These are phyloP conservation scores for Auriscalpium microsporum DNA, from an alignment of 768 basidiomycete genomes.

Conservation along the genomic window DNA sequence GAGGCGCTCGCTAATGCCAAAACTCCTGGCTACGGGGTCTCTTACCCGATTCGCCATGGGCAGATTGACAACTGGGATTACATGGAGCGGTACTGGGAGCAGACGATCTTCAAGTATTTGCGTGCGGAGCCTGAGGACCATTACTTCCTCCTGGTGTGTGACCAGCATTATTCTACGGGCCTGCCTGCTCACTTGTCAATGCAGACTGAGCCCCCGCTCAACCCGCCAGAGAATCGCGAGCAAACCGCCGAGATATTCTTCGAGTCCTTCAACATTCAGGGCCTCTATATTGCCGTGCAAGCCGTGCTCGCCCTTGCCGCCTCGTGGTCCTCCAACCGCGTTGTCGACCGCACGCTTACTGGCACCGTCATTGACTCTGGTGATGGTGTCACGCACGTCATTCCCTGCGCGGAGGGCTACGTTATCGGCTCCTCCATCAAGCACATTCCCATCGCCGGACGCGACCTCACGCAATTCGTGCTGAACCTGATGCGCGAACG, in stretches of 20 bases:
- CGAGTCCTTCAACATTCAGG: slow-evolving; percentile 99
- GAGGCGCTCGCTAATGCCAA: slow-evolving; percentile 94
- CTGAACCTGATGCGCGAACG: slow-evolving; percentile 93
- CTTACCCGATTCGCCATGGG: slow-evolving; percentile 95
- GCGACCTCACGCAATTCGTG: slow-evolving; percentile 95
- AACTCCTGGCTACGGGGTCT: slow-evolving; percentile 87
- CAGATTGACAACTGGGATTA: slow-evolving; percentile 98
- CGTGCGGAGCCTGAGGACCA: slow-evolving; percentile 98
- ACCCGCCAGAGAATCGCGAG: slow-evolving; percentile 97
- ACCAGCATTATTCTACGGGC: neutral
- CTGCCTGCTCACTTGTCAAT: neutral
- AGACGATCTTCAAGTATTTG: slow-evolving; percentile 99
- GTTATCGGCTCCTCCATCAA: slow-evolving; percentile 99
- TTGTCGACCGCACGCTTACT: slow-evolving; percentile 84
- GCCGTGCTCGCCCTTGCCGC: slow-evolving; percentile 97
- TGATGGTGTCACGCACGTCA: slow-evolving; percentile 98
- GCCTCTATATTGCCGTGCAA: slow-evolving; percentile 96
- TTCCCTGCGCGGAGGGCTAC: slow-evolving; percentile 93
- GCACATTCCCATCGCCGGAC: slow-evolving; percentile 96
- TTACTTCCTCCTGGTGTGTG: slow-evolving; percentile 87
- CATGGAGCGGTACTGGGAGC: slow-evolving; percentile 99
- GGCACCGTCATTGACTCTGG: slow-evolving; percentile 99
- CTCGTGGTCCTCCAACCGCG: slow-evolving; percentile 89
- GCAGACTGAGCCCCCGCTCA: slow-evolving; percentile 98
- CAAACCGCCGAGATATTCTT: slow-evolving; percentile 99